Base-by-base conservation (phyloP, 1,284 basidiomycete species). In the Pascua sp. region DNA sequence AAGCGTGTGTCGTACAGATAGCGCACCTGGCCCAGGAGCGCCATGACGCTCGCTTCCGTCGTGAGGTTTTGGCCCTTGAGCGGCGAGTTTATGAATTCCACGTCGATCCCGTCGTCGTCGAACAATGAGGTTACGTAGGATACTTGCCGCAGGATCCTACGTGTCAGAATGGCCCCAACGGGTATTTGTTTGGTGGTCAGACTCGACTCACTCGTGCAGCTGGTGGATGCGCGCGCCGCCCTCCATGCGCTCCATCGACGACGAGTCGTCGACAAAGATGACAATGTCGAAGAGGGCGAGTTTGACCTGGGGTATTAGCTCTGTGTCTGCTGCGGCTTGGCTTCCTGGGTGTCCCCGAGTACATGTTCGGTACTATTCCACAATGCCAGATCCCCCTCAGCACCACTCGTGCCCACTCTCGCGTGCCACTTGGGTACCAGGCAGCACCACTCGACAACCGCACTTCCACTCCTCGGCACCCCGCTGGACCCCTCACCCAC, bases 1-100 rank as follows among this genome's bases (percentile, higher is more conserved):
- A 55, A 41, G 1, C 47, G 37, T 12, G 42, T 55, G 47, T 42
- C 38, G 17, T 49, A 42, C 53, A 45, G 49, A 48, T 49, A 55
- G 9, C 38, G 48, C 42, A 49, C 47, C 15, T 42, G 32, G 40
- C 39, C 48, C 16, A 57, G 42, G 32, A 57, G 56, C 38, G 48
- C 51, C 15, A 40, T 51, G 15, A 60, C 53, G 13, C 70, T 73
- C 16, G 60, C 62, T 16, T 65, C 63, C 56, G 79, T 68, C 40
- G 63, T 67, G 62, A 81, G 72, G 55, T 71, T 68, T 68, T 79
- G 77, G 37, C 78, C 79, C 47, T 77, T 71, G 42, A 75, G 53
- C 39, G 65, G 60, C 44, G 68, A 72, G 71, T 80, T 80, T 70
- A 80, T 75, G 71, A 81, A 80, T 51, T 76, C 62, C 46, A 78